Evolutionary conservation across 257 asterid genomes (phyloP), one percentile per base, ranked within the genome.

Genomic region (Buddleja alternifolia): DNA sequence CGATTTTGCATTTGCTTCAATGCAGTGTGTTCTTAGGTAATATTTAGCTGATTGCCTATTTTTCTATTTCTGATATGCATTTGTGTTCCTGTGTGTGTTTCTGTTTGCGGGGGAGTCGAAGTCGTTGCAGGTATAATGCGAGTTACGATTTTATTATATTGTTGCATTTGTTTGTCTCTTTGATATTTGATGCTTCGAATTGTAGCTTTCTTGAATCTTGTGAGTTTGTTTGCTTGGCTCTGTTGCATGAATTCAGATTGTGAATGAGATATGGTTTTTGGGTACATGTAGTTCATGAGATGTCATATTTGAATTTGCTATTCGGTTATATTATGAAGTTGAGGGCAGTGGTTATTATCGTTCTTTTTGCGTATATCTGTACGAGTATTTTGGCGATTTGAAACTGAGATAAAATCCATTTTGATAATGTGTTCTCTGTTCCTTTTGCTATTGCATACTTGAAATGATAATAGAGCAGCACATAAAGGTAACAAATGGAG

Each of bases 1-100:
- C 52, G 6, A 44, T 58, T 63, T 59, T 75, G 23, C 23, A n/a
- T 60, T 32, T 37, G n/a, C 23, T 67, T 70, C 20, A 24, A 79
- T 52, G 42, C 62, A 75, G 36, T 61, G 70, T 29, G 34, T 29
- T 29, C 74, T 54, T 50, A 65, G 7, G n/a, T n/a, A 29, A 6
- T 73, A 8, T 41, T 44, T 10, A 1, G 23, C 50, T 14, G 23
- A 54, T 10, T 34, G 25, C 25, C 7, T 3, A 23, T 10, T 55
- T n/a, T n/a, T 23, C 44, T 55, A 0, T 55, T 47, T 17, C 54
- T 41, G 34, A 0, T 7, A 8, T 34, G 51, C n/a, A 10, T 29
- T 25, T 51, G 23, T 54, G 34, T 10, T 0, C 1, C 10, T 54
- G 64, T 14, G 6, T 7, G 39, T n/a, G 3, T 9, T 63, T 23